Evolutionary conservation across 495 filamentous ascomycete species (phyloP).

Genomic region (Trichoderma asperelloides): DNA sequence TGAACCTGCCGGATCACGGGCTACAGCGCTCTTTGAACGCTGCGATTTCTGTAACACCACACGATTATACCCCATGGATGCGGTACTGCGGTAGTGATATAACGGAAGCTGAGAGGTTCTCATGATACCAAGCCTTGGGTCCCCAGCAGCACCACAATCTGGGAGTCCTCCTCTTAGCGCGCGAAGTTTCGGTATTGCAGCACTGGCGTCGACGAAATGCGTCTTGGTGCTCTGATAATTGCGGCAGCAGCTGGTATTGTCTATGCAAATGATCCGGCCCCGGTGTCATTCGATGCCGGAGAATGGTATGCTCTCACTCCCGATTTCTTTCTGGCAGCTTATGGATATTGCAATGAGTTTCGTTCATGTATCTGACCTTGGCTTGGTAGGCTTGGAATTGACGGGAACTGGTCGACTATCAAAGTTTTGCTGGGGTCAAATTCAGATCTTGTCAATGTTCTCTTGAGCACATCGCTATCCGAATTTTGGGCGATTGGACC

Average conservation of each 20-base stretch:
- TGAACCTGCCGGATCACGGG: background rate
- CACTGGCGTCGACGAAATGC: background rate
- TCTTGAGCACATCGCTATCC: conserved; percentile 42
- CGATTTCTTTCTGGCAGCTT: background rate
- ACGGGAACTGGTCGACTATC: conserved; percentile 39
- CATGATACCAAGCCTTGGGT: background rate
- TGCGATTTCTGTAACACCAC: background rate
- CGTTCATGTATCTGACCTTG: background rate
- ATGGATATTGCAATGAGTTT: background rate
- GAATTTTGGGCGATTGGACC: conserved; percentile 48
- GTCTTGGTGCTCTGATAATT: background rate
- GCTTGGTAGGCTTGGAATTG: conserved; percentile 28
- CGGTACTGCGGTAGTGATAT: background rate
- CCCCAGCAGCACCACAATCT: background rate
- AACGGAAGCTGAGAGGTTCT: background rate
- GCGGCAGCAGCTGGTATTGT: background rate
- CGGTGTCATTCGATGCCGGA: conserved; percentile 5
- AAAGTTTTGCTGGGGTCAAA: conserved; percentile 43
- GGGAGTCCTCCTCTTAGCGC: background rate
- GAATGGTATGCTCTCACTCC: background rate
- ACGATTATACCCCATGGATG: background rate
- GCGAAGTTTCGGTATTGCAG: background rate
- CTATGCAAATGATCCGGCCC: conserved; percentile 1
- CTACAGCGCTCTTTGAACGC: background rate
- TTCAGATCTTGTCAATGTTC: conserved; percentile 43